A percentile compares a stretch with the other conserved stretches of the same genome.
Conservation (phyloP, 108 stramenopile genomes). For the Cyclotella sp. region DNA sequence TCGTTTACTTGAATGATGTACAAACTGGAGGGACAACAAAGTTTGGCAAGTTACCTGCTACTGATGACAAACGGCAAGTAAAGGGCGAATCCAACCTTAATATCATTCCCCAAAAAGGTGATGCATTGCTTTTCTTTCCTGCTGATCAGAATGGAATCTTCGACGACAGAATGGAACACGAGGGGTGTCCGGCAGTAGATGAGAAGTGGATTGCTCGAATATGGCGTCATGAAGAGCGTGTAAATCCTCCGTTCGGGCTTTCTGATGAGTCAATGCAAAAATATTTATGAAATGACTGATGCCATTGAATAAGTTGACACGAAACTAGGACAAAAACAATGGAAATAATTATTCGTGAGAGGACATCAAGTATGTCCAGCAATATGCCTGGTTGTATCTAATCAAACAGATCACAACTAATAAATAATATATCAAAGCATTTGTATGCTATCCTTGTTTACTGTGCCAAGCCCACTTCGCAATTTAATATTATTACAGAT, state of each 20-base stretch:
- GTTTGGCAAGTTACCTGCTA: slow-evolving; percentile 63
- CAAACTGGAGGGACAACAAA: slow-evolving; percentile 73
- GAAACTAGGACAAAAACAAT: too few species aligned
- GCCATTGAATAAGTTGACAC: too few species aligned
- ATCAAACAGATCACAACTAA: too few species aligned
- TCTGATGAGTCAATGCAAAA: slow-evolving; percentile 45
- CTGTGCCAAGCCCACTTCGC: too few species aligned
- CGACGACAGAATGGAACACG: slow-evolving; percentile 84
- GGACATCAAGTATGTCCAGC: too few species aligned
- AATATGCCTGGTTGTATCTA: too few species aligned
- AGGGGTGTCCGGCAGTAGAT: slow-evolving; percentile 78
- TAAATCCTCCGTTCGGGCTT: slow-evolving; percentile 78
- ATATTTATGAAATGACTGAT: slow-evolving; percentile 1
- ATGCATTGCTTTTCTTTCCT: slow-evolving; percentile 85
- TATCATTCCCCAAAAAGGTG: slow-evolving; percentile 68
- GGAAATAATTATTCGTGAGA: neutral
- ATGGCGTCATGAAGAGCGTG: slow-evolving; percentile 70
- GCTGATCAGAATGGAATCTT: slow-evolving; percentile 75
- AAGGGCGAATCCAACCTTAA: slow-evolving; percentile 54
- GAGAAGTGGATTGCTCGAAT: slow-evolving; percentile 88
- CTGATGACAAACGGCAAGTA: slow-evolving; percentile 25
- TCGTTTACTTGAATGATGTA: slow-evolving; percentile 87
- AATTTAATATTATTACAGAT: too few species aligned
- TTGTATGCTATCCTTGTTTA: too few species aligned
- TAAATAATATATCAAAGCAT: too few species aligned